phyloP scores from a whole-genome alignment of 2,329 filamentous ascomycete genomes.

The Nemania bipapillata region DNA sequence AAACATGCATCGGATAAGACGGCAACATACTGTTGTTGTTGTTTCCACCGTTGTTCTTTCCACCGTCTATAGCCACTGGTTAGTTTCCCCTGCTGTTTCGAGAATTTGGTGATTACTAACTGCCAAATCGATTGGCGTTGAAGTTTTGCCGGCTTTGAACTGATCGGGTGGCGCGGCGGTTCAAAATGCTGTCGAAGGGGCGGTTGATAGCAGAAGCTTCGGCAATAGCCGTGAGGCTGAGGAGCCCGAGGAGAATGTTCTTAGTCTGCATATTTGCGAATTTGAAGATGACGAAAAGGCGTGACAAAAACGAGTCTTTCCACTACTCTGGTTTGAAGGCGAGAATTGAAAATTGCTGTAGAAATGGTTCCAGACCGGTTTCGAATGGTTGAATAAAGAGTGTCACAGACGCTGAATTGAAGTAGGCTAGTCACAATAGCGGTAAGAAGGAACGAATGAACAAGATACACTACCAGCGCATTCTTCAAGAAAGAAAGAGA shows the following conservation, averaged over 20 bases:
- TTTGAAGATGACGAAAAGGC: slow-evolving; percentile 35
- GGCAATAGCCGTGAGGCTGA: slow-evolving; percentile 59
- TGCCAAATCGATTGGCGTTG: slow-evolving; percentile 37
- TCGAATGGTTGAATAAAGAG: slow-evolving; percentile 56
- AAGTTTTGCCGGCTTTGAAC: slow-evolving; percentile 58
- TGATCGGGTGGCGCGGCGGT: slow-evolving; percentile 47
- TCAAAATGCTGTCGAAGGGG: slow-evolving; percentile 51
- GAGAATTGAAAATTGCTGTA: slow-evolving; percentile 46
- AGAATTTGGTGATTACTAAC: slow-evolving; percentile 12
- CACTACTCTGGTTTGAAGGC: slow-evolving; percentile 39
- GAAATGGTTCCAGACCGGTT: slow-evolving; percentile 65
- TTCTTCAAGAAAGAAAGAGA: slow-evolving; percentile 50
- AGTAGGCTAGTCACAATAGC: slow-evolving; percentile 52
- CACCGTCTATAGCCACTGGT: slow-evolving; percentile 19
- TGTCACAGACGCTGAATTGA: slow-evolving; percentile 57
- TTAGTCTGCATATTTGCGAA: slow-evolving; percentile 62
- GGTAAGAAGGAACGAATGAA: slow-evolving; percentile 61
- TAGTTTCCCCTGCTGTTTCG: neutral
- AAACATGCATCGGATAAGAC: no score
- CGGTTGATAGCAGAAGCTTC: slow-evolving; percentile 59
- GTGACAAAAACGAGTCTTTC: slow-evolving; percentile 36
- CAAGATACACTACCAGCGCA: slow-evolving; percentile 62
- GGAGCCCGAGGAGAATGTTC: slow-evolving; percentile 60
- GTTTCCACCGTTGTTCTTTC: slow-evolving; percentile 10
- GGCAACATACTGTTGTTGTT: neutral